Evolutionary conservation across 441 rosid genomes (phyloP).

Genomic region (Erysimum cheiri): DNA sequence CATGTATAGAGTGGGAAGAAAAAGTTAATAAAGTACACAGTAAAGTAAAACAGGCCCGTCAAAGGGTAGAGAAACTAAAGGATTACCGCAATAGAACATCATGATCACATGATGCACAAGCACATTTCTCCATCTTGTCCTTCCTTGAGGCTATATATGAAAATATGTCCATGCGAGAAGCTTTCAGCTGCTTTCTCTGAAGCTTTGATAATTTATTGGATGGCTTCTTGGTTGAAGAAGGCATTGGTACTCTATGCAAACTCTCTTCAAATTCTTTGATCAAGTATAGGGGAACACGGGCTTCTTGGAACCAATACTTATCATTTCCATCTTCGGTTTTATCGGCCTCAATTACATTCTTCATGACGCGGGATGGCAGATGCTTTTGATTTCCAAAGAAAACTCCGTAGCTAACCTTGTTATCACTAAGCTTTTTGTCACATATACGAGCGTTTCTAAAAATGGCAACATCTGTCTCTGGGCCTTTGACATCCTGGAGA

Average conservation of each 20-base stretch:
- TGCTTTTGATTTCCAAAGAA: conserved; percentile 84
- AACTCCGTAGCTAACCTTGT: conserved; percentile 70
- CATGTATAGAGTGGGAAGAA: conserved; percentile 33
- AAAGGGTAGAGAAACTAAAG: conserved; percentile 6
- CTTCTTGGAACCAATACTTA: conserved; percentile 76
- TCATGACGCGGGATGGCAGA: conserved; percentile 91
- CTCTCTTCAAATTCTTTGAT: conserved; percentile 84
- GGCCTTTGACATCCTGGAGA: conserved; percentile 74
- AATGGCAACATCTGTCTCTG: conserved; percentile 73
- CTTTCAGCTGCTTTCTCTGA: conserved; percentile 74
- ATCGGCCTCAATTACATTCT: conserved; percentile 65
- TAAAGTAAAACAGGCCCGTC: conserved; percentile 3
- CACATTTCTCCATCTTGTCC: conserved; percentile 68
- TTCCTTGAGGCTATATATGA: conserved; percentile 64
- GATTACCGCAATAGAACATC: conserved; percentile 77
- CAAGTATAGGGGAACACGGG: conserved; percentile 76
- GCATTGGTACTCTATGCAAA: conserved; percentile 43
- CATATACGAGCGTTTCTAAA: conserved; percentile 81
- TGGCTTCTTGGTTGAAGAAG: conserved; percentile 47
- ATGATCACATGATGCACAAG: conserved; percentile 72
- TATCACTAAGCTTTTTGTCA: conserved; percentile 64
- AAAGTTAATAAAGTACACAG: conserved; percentile 7
- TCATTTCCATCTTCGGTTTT: conserved; percentile 60
- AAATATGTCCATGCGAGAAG: conserved; percentile 68
- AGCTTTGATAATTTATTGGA: conserved; percentile 52